Evolutionary conservation across 352 stramenopile genomes (phyloP).

Genomic region (Pythium graminicola): DNA sequence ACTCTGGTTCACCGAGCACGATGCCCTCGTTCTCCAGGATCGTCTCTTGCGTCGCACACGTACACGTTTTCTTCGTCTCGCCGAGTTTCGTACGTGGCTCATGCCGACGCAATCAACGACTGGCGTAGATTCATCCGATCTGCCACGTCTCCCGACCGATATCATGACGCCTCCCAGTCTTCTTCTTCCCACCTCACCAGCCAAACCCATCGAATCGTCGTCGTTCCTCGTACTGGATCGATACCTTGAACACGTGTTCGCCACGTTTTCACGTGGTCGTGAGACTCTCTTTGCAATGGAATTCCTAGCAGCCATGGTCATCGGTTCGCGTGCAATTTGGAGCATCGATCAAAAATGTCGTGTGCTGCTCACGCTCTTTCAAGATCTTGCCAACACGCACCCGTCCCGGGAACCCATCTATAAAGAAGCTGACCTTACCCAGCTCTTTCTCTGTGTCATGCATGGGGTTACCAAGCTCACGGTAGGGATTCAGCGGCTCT

Average conservation of each 20-base stretch:
- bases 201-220: constrained; percentile 4
- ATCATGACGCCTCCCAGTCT: constrained; percentile 40
- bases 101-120: too few relatives aligned
- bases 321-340: constrained; percentile 63
- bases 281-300: constrained; percentile 45
- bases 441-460: constrained; percentile 55
- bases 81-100: constrained; percentile 50
- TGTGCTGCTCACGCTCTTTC: constrained; percentile 51
- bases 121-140: constrained; percentile 5
- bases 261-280: constrained; percentile 31
- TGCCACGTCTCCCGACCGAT: constrained; percentile 24
- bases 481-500: constrained; percentile 38
- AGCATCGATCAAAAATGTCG: constrained; percentile 43
- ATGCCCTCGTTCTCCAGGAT: constrained; percentile 31
- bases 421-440: constrained; percentile 47
- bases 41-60: constrained; percentile 22
- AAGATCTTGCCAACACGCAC: constrained; percentile 27
- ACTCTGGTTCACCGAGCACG: constrained; percentile 57
- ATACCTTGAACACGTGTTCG: constrained; percentile 55
- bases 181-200: background rate
- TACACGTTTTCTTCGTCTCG: constrained; percentile 30
- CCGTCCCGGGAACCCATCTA: constrained; percentile 25
- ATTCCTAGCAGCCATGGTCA: constrained; percentile 49
- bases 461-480: constrained; percentile 42
- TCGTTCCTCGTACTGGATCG: constrained; percentile 35